phyloP scores from a whole-genome alignment of 805 yeast genomes.

The Myxozyma melibiosi region DNA sequence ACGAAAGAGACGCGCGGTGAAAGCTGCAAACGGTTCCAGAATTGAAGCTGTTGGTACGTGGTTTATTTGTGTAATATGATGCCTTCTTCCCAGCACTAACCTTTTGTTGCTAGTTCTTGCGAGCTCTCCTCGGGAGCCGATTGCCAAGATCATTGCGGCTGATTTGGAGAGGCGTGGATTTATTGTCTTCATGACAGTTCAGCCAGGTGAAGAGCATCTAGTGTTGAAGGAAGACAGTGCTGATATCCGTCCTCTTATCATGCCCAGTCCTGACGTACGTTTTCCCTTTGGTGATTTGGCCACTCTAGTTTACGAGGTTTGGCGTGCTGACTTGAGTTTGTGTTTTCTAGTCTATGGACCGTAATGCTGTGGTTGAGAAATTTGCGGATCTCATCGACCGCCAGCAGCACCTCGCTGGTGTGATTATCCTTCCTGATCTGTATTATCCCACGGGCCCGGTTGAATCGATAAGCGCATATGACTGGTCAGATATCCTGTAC shows the following conservation, averaged over 20 bases:
- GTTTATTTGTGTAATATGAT: background rate
- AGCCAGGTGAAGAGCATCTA: constrained; percentile 59
- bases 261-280: constrained; percentile 40
- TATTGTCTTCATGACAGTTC: constrained; percentile 74
- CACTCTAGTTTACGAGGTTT: background rate
- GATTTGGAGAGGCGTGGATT: constrained; percentile 81
- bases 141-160: constrained; percentile 66
- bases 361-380: constrained; percentile 28
- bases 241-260: constrained; percentile 67
- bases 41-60: constrained; percentile 59
- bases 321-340: too few species aligned
- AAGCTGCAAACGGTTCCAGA: constrained; percentile 69
- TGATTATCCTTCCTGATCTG: constrained; percentile 69
- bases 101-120: constrained; percentile 49
- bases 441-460: constrained; percentile 69
- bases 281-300: background rate
- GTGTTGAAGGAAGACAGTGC: constrained; percentile 56
- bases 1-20: constrained; percentile 55
- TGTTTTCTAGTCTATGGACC: constrained; percentile 18
- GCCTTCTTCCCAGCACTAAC: background rate
- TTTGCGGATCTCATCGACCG: constrained; percentile 30
- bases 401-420: constrained; percentile 60
- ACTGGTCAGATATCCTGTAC: constrained; percentile 55
- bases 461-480: constrained; percentile 53
- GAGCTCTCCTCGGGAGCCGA: constrained; percentile 76